Conservation (phyloP, 495 filamentous ascomycete species). For the Trichoderma orchidacearum region DNA sequence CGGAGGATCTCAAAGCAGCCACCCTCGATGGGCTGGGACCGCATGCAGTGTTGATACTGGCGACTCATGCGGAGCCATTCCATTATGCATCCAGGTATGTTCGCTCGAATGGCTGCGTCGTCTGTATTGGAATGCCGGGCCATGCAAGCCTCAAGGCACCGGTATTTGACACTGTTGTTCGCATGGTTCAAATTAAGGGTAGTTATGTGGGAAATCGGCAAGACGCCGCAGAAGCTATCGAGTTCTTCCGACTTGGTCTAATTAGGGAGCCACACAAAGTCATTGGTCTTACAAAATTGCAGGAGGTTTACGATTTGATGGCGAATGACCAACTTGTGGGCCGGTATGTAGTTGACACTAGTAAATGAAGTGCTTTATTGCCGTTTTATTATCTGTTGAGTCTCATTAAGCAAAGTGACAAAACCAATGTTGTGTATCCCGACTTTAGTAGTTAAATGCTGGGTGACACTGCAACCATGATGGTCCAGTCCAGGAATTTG, state of each 20-base stretch:
- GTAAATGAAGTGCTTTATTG: too few species aligned
- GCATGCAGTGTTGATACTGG: conserved; percentile 76
- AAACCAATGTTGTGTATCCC: too few species aligned
- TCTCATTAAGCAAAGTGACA: too few species aligned
- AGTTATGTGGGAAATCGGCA: conserved; percentile 84
- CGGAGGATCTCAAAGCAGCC: conserved; percentile 63
- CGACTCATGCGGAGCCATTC: conserved; percentile 80
- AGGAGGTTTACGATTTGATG: conserved; percentile 65
- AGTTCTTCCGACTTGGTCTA: conserved; percentile 72
- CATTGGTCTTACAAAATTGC: conserved; percentile 61
- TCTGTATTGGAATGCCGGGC: conserved; percentile 77
- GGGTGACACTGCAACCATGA: too few species aligned
- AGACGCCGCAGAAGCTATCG: conserved; percentile 73
- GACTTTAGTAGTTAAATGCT: too few species aligned
- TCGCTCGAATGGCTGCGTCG: conserved; percentile 60
- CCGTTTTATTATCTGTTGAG: too few species aligned
- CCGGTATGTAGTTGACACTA: conserved; percentile 73
- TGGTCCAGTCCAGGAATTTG: too few species aligned
- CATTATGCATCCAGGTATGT: conserved; percentile 80
- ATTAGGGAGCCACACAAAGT: conserved; percentile 82
- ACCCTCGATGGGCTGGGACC: conserved; percentile 71
- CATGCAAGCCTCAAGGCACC: conserved; percentile 65
- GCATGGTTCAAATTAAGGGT: conserved; percentile 86
- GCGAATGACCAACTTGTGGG: conserved; percentile 68
- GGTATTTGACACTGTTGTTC: conserved; percentile 72